phyloP scores from a whole-genome alignment of 768 basidiomycete genomes.

The Podaxis pistillaris region DNA sequence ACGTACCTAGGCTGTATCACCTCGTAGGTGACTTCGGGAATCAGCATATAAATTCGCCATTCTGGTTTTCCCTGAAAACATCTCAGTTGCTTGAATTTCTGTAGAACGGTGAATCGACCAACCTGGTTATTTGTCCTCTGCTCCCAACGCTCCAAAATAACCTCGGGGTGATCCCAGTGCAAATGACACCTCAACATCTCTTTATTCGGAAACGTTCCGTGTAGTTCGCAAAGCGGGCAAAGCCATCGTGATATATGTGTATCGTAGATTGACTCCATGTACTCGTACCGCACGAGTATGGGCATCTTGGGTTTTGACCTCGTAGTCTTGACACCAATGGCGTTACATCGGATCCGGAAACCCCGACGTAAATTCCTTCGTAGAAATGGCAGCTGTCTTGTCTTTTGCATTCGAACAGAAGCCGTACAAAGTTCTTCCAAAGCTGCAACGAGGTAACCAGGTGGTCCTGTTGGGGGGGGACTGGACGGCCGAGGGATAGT shows the following conservation, averaged over 20 bases:
- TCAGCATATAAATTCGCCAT: constrained; percentile 10
- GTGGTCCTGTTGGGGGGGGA: neutral
- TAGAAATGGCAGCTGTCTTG: constrained; percentile 16
- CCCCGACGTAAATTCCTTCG: constrained; percentile 15
- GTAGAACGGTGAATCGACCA: neutral
- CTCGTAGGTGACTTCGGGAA: constrained; percentile 7
- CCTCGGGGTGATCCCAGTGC: constrained; percentile 16
- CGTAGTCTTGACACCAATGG: constrained; percentile 11
- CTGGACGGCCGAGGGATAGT: neutral
- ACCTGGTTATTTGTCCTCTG: constrained; percentile 13
- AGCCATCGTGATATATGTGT: constrained; percentile 8
- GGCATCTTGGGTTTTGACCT: constrained; percentile 1
- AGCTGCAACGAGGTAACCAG: constrained; percentile 4
- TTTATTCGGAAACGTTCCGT: constrained; percentile 15
- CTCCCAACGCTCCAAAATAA: constrained; percentile 16
- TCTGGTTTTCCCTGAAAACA: constrained; percentile 7
- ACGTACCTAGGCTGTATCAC: neutral
- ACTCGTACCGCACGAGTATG: constrained; percentile 9
- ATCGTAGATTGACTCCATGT: constrained; percentile 3
- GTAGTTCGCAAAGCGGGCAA: constrained; percentile 19
- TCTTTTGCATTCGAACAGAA: constrained; percentile 12
- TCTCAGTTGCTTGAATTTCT: neutral
- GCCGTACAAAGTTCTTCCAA: constrained; percentile 9
- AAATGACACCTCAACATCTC: constrained; percentile 14
- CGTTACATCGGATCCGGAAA: constrained; percentile 16